Conservation (phyloP, 306 rosid genomes). For the Sindora glabra region DNA sequence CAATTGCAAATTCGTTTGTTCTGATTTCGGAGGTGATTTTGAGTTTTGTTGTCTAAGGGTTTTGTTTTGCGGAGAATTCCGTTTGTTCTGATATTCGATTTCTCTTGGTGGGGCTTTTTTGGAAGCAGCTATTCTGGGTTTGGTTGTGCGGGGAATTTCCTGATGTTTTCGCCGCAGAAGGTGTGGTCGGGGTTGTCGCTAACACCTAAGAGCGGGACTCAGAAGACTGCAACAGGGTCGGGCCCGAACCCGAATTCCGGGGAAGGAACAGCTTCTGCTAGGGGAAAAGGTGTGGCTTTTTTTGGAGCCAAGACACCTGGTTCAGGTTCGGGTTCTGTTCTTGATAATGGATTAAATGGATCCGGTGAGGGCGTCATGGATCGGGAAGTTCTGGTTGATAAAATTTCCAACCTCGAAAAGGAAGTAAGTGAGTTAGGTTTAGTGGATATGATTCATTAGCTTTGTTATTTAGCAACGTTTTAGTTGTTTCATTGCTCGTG, state of each 20-base stretch:
- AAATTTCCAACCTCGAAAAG: slow-evolving; percentile 51
- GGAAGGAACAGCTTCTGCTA: slow-evolving; percentile 34
- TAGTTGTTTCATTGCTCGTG: not conserved
- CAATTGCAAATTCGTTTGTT: not conserved
- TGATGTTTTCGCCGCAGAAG: slow-evolving; percentile 79
- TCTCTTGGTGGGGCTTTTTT: slow-evolving; percentile 25
- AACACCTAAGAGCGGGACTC: slow-evolving; percentile 52
- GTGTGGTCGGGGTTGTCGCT: slow-evolving; percentile 49
- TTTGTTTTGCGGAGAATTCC: no score
- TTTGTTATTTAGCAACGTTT: not conserved
- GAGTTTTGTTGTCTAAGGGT: no score
- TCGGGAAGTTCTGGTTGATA: slow-evolving; percentile 40
- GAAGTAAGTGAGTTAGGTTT: slow-evolving; percentile 57
- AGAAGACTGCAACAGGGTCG: slow-evolving; percentile 39
- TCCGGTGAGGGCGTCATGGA: slow-evolving; percentile 32
- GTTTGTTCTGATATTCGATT: not conserved
- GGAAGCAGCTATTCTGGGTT: slow-evolving; percentile 21
- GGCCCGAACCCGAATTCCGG: slow-evolving; percentile 26
- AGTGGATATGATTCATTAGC: not conserved
- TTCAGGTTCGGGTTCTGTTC: slow-evolving; percentile 29
- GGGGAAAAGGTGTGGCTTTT: slow-evolving; percentile 47
- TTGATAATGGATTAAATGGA: slow-evolving; percentile 52
- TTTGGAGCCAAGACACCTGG: slow-evolving; percentile 29
- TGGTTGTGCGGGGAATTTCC: slow-evolving; percentile 15
- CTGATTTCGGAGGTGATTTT: no score